A percentile compares a stretch with the other conserved stretches of the same genome.
phyloP scores from a whole-genome alignment of 2,329 filamentous ascomycete species.

The Didymella arachidicola region DNA sequence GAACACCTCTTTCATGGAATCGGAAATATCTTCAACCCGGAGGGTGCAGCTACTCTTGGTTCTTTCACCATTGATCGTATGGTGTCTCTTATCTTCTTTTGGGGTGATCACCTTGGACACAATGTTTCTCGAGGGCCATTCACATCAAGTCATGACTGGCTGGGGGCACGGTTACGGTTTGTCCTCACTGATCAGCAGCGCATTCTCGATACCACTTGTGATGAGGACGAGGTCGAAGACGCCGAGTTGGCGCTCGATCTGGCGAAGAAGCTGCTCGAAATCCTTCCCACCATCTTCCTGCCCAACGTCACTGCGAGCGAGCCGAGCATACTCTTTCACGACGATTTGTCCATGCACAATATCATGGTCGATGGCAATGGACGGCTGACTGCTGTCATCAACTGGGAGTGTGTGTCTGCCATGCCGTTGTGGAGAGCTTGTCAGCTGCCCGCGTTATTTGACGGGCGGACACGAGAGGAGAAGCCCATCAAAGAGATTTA shows the following conservation, averaged over 20 bases:
- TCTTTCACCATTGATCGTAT: not conserved
- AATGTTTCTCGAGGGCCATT: constrained; percentile 7
- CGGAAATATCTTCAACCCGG: not conserved
- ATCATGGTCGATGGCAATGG: constrained; percentile 23
- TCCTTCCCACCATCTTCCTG: constrained; percentile 16
- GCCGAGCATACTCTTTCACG: constrained; percentile 13
- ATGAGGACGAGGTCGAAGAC: constrained; percentile 24
- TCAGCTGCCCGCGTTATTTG: not conserved
- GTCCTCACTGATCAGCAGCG: constrained; percentile 8
- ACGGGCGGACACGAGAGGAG: not conserved
- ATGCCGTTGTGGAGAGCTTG: constrained; percentile 24
- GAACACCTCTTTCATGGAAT: constrained; percentile 1
- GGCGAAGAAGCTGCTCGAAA: constrained; percentile 3
- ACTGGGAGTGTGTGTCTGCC: constrained; percentile 27
- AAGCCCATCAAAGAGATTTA: not conserved
- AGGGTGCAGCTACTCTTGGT: no score
- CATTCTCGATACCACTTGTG: constrained; percentile 1
- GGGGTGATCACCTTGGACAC: constrained; percentile 2
- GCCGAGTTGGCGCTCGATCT: constrained; percentile 10
- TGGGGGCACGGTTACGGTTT: constrained; percentile 4
- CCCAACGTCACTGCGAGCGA: not conserved
- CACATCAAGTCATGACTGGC: constrained; percentile 8
- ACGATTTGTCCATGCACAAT: constrained; percentile 21
- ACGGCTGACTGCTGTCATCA: constrained; percentile 16
- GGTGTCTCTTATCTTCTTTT: constrained; percentile 1